Evolutionary conservation across 257 asterid genomes (phyloP), one percentile per base, ranked within the genome.

Genomic region (Prunella vulgaris): DNA sequence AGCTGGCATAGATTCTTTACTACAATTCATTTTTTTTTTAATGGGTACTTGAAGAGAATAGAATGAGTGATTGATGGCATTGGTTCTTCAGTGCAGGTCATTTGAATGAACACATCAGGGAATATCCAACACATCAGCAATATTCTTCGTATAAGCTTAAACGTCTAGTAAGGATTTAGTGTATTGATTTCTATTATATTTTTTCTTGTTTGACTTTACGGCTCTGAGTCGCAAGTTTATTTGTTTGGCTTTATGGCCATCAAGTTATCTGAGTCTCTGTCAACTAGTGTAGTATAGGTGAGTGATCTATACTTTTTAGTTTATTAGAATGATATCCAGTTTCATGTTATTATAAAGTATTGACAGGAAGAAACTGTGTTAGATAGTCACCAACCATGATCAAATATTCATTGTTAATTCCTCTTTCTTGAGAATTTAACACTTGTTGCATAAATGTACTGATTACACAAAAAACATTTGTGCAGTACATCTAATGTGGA

Each of bases 81-180:
- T 18, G 75, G 30, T 53, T 72, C 66, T 73, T 25, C 95, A 92
- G 96, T 85, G 87, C 89, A 84, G 98, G 96, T 77, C 98, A 92
- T 68, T 78, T 89, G 81, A 80, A 79, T 63, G 78, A 86, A 76
- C 96, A 87, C 74, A 82, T 92, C 28, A 72, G 18, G 67, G 69
- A 72, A 13, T 82, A 83, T 72, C 86, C 88, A 69, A 82, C 82
- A 57, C 98, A 92, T 81, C 81, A 61, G 64, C 89, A 84, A 42
- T 92, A 82, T 63, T 89, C 86, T 76, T 89, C 98, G 35, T 78
- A 79, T 77, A 89, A 83, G 80, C 90, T 92, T 38, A 86, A 74
- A 72, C 92, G 96, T 40, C 72, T 92, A 89, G 96, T 87, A 84
- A 81, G 70, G 27, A 58, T 63, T 69, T 70, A 3, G 9, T 13